phyloP scores from a whole-genome alignment of 75 land plant species.

The Selaginella moellendorffii region DNA sequence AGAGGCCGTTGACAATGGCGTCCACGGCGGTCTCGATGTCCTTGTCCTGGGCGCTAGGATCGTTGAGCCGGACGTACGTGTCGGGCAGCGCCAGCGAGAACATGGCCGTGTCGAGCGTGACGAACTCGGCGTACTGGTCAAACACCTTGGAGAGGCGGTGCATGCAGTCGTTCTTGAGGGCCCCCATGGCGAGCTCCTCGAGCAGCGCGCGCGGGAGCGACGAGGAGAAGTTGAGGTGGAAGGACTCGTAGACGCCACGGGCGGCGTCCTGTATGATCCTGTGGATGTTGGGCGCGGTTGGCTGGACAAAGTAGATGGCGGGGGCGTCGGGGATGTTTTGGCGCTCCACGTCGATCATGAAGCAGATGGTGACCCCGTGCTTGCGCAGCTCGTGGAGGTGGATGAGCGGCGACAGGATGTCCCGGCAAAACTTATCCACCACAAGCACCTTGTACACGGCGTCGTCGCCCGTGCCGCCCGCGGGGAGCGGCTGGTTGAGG shows the following conservation, averaged over 20 bases:
- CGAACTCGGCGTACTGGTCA: conserved; percentile 90
- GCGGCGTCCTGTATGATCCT: conserved; percentile 57
- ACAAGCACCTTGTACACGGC: conserved; percentile 87
- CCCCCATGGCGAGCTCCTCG: conserved; percentile 68
- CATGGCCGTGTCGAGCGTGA: conserved; percentile 68
- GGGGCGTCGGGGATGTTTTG: conserved; percentile 80
- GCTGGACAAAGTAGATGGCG: conserved; percentile 80
- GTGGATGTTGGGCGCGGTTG: conserved; percentile 40
- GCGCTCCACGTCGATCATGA: conserved; percentile 70
- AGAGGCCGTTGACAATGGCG: conserved; percentile 58
- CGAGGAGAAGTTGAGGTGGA: conserved; percentile 81
- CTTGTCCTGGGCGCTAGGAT: conserved; percentile 63
- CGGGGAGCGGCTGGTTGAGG: conserved; percentile 53
- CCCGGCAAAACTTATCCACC: conserved; percentile 64
- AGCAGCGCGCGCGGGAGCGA: conserved; percentile 72
- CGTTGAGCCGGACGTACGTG: conserved; percentile 70
- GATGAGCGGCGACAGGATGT: conserved; percentile 75
- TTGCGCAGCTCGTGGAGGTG: conserved; percentile 81
- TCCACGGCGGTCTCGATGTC: conserved; percentile 74
- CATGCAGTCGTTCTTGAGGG: conserved; percentile 42
- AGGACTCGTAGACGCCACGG: conserved; percentile 43
- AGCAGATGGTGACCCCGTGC: conserved; percentile 80
- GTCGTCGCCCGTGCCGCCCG: conserved; percentile 33
- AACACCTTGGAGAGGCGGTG: conserved; percentile 56
- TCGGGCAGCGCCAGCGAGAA: conserved; percentile 68